These are phyloP conservation scores for Termitomyces sp. DNA, from an alignment of 768 basidiomycete species.

Conservation along the genomic window DNA sequence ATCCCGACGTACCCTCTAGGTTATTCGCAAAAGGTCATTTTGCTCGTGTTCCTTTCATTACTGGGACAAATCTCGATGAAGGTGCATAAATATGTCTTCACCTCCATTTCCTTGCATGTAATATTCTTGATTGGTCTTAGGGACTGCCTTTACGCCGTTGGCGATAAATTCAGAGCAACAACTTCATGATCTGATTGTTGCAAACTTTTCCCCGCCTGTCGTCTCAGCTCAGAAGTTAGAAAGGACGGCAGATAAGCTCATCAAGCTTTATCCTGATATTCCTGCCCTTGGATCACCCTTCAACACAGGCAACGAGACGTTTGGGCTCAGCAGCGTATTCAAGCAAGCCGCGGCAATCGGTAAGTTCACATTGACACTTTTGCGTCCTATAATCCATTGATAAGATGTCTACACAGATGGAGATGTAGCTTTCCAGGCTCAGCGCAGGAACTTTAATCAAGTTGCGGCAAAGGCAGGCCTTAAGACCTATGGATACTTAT, in stretches of 20 bases:
- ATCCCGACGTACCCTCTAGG: constrained; percentile 31
- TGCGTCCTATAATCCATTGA: not conserved
- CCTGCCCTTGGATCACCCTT: constrained; percentile 39
- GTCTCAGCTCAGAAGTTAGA: constrained; percentile 13
- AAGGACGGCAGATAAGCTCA: constrained; percentile 15
- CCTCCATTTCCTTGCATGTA: not conserved
- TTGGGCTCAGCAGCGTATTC: constrained; percentile 32
- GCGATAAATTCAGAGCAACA: constrained; percentile 18
- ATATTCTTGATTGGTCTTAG: constrained; percentile 13
- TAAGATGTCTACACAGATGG: constrained; percentile 12
- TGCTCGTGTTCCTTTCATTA: constrained; percentile 35
- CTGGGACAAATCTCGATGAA: constrained; percentile 41
- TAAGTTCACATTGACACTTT: constrained; percentile 8
- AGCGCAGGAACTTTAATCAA: constrained; percentile 27
- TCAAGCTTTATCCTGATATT: constrained; percentile 34
- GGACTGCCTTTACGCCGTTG: constrained; percentile 23
- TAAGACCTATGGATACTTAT: constrained; percentile 30
- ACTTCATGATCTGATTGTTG: constrained; percentile 14
- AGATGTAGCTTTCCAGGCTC: constrained; percentile 29
- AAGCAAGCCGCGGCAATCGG: constrained; percentile 29
- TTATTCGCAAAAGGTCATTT: constrained; percentile 27
- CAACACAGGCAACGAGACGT: constrained; percentile 38
- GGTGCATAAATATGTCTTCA: constrained; percentile 17
- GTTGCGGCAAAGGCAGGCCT: constrained; percentile 26
- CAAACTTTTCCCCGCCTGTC: constrained; percentile 22